A percentile compares a stretch with the other conserved stretches of the same genome.
phyloP scores from a whole-genome alignment of 441 rosid species.

The Melastoma candidum region DNA sequence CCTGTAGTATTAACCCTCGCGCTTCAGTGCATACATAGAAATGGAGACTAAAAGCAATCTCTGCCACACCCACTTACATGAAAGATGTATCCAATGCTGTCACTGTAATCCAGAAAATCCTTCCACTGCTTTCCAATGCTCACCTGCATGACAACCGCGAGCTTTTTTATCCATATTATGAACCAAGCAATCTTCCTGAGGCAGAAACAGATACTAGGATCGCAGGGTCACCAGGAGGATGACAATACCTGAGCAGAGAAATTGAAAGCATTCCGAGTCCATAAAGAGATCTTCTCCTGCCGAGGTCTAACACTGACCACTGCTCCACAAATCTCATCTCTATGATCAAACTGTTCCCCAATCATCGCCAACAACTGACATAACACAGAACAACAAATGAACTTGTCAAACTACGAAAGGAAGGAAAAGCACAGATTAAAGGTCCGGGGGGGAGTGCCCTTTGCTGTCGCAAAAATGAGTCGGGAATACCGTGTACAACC shows the following conservation, averaged over 20 bases:
- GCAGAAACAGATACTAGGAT: too few species aligned
- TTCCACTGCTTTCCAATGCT: slow-evolving; percentile 94
- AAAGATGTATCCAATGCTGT: slow-evolving; percentile 54
- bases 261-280: slow-evolving; percentile 88
- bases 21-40: background rate
- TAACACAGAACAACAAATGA: slow-evolving; percentile 2
- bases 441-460: background rate
- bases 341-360: slow-evolving; percentile 83
- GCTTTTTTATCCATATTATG: too few species aligned
- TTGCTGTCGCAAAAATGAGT: background rate
- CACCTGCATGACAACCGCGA: slow-evolving; percentile 30
- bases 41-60: background rate
- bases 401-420: background rate
- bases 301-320: slow-evolving; percentile 60
- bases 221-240: background rate
- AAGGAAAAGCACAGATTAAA: background rate
- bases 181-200: background rate
- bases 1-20: slow-evolving; percentile 29
- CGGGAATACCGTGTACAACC: slow-evolving; percentile 65
- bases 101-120: slow-evolving; percentile 58
- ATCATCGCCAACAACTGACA: slow-evolving; percentile 78
- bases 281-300: slow-evolving; percentile 65
- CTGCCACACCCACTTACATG: slow-evolving; percentile 35
- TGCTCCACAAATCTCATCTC: slow-evolving; percentile 86
- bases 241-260: slow-evolving; percentile 75